Percentiles rank a stretch among this genome's conserved stretches.
These are phyloP conservation scores for Trichosporon ovoides DNA, from an alignment of 1,284 basidiomycete species.

Conservation along the genomic window DNA sequence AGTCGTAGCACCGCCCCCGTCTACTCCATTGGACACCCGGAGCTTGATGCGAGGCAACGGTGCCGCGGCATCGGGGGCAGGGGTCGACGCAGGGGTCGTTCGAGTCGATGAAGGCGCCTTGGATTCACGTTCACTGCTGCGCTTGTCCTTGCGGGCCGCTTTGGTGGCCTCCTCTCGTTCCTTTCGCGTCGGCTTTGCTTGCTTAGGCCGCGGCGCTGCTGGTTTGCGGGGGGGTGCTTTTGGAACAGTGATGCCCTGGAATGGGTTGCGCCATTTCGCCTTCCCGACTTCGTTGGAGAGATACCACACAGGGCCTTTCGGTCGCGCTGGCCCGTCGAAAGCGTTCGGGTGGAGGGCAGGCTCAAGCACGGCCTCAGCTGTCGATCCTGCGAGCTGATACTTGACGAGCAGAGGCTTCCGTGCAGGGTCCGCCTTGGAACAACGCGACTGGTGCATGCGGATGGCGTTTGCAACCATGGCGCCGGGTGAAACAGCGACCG, in stretches of 20 bases:
- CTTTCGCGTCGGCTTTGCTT: conserved; percentile 12
- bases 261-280: conserved; percentile 41
- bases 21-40: conserved; percentile 5
- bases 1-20: neutral
- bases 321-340: conserved; percentile 30
- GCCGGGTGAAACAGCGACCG: conserved; percentile 38
- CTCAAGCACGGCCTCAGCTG: conserved; percentile 38
- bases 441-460: conserved; percentile 41
- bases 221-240: conserved; percentile 35
- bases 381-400: conserved; percentile 42
- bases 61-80: neutral
- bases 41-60: conserved; percentile 17
- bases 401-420: conserved; percentile 39
- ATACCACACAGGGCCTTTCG: conserved; percentile 45
- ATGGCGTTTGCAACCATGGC: conserved; percentile 42
- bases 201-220: conserved; percentile 23
- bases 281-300: conserved; percentile 30
- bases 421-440: conserved; percentile 23
- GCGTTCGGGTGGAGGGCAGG: conserved; percentile 44
- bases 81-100: conserved; percentile 5
- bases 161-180: conserved; percentile 4
- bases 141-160: conserved; percentile 3
- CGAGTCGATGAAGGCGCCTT: conserved; percentile 2
- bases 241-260: conserved; percentile 39
- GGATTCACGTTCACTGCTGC: conserved; percentile 7